Evolutionary conservation across 192 early-diverging fungal genomes (phyloP), one percentile per base, ranked within the genome.

Genomic region (Backusella macrospora): DNA sequence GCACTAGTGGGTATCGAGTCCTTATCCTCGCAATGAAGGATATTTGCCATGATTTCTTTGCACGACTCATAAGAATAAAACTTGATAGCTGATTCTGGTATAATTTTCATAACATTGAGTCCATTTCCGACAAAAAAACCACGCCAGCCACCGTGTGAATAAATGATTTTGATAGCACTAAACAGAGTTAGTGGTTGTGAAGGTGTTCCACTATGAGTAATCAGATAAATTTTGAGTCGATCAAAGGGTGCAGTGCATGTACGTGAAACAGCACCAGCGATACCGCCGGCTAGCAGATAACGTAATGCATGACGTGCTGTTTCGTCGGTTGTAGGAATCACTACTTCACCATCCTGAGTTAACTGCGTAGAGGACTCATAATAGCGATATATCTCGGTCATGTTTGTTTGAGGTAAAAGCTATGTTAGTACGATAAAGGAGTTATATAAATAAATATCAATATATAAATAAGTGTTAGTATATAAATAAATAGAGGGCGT

Each of bases 71-170:
- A 94, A 5, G 87, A 84, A 72, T 86, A 90, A 68, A 94, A 94
- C 67, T 92, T 94, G 73, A 94, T 84, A 5, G 88, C 89, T 5
- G 87, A 88, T 75, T 93, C 90, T 12, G 92, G 92, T 46, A 86
- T 82, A 74, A 94, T 92, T 76, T 93, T 93, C 70, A 90, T 68
- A 40, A 92, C 83, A 71, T 94, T 94, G 16, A 94, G 78, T 18
- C 90, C 91, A 76, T 94, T 94, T 55, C 92, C 92, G n/a, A 87
- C 81, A 72, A 90, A 94, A 71, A 93, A 92, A 1, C 84, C 87
- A n/a, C 75, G 77, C 18, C 89, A 49, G 29, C 92, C 92, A 37
- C 91, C 92, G 48, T 89, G 77, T 1, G 71, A 43, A 78, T 92
- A 92, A 37, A 94, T 88, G 1, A 70, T 80, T 14, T 46, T 70